Conservation (phyloP, 495 filamentous ascomycete genomes). For the Daldinia caldariorum region DNA sequence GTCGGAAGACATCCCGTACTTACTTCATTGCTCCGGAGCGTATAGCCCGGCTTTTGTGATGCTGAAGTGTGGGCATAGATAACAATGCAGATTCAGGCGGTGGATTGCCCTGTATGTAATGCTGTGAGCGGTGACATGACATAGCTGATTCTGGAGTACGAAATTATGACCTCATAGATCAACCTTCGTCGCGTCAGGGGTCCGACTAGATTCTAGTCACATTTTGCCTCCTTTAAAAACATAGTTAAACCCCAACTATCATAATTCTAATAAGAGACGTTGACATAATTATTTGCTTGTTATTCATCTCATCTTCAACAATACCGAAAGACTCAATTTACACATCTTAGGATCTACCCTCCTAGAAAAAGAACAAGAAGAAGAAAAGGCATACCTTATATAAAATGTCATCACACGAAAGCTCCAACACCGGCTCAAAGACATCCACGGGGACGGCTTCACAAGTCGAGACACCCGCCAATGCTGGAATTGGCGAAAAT, state of each 20-base stretch:
- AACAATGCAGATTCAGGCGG: not conserved
- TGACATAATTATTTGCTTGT: no score
- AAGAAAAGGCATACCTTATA: not conserved
- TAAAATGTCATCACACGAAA: conserved; percentile 44
- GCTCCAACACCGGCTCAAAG: conserved; percentile 45
- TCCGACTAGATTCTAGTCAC: not conserved
- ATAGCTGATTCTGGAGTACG: conserved; percentile 19
- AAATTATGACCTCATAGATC: conserved; percentile 40
- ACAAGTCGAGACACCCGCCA: conserved; percentile 42
- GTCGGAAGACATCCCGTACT: no score
- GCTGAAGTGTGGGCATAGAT: not conserved
- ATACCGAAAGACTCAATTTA: not conserved
- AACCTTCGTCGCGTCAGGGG: conserved; percentile 13
- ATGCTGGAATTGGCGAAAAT: conserved; percentile 39
- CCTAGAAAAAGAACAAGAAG: no score
- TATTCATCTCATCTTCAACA: no score
- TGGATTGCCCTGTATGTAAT: not conserved
- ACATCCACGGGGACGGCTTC: conserved; percentile 43
- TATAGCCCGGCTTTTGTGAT: no score
- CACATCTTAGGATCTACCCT: not conserved
- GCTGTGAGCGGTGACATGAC: conserved; percentile 34
- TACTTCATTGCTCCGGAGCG: no score
- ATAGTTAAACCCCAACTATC: not conserved
- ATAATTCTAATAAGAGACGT: no score
- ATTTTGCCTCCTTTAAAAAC: not conserved